Percentiles rank a stretch among this genome's conserved stretches.
Evolutionary conservation across 305 asterid genomes (phyloP).

Genomic region (Fraxinus sp.): DNA sequence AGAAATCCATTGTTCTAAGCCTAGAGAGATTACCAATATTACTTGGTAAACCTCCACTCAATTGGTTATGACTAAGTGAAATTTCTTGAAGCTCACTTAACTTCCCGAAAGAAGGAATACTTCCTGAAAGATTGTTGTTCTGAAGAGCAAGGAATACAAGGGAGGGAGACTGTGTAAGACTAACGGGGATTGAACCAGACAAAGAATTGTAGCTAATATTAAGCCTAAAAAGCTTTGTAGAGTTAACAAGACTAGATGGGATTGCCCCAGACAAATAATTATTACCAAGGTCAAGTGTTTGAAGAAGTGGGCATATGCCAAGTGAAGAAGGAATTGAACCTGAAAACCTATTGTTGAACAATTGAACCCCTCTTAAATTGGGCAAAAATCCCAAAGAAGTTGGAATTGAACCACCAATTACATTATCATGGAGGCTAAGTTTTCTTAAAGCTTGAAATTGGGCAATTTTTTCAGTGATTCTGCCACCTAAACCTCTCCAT

Average conservation of each 20-base stretch:
- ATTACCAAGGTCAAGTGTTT: conserved; percentile 69
- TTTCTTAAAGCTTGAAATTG: conserved; percentile 84
- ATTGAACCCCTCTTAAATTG: conserved; percentile 76
- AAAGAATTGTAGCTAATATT: conserved; percentile 64
- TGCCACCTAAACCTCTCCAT: conserved; percentile 77
- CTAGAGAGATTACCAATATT: conserved; percentile 44
- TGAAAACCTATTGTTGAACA: conserved; percentile 66
- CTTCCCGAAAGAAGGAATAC: conserved; percentile 43
- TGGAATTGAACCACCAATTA: conserved; percentile 70
- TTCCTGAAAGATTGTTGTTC: conserved; percentile 66
- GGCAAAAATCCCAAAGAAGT: conserved; percentile 67
- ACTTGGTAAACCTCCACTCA: conserved; percentile 44
- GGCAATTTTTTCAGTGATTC: conserved; percentile 61
- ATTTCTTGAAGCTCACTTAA: conserved; percentile 35
- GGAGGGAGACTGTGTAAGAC: conserved; percentile 48
- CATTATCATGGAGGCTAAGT: conserved; percentile 82
- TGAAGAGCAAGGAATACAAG: conserved; percentile 60
- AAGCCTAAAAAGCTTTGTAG: conserved; percentile 69
- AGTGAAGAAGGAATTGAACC: conserved; percentile 83
- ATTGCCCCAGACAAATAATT: conserved; percentile 64
- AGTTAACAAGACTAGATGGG: conserved; percentile 52
- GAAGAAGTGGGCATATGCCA: conserved; percentile 64
- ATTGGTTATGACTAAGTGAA: conserved; percentile 44
- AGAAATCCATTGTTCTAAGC: conserved; percentile 47
- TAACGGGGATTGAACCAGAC: conserved; percentile 63